Conservation (phyloP, 768 basidiomycete species). For the Russula vinacea region DNA sequence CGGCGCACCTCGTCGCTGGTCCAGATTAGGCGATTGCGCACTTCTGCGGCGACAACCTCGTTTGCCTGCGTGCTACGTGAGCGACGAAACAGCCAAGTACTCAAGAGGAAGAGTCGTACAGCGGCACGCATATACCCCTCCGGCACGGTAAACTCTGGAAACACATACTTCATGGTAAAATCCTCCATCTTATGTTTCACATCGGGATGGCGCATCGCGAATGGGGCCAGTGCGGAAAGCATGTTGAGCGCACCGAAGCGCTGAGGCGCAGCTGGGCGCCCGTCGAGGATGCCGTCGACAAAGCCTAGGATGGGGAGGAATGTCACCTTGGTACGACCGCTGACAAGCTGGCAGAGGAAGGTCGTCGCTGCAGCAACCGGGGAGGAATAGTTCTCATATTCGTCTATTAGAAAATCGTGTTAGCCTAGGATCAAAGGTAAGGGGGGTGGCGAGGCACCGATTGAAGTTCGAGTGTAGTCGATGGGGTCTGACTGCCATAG, state of each 20-base stretch:
- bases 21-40: constrained; percentile 68
- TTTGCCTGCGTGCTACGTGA: constrained; percentile 54
- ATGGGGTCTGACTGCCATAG: constrained; percentile 81
- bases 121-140: constrained; percentile 77
- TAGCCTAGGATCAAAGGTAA: constrained; percentile 14
- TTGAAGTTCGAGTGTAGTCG: constrained; percentile 72
- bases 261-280: constrained; percentile 60
- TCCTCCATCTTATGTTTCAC: constrained; percentile 74
- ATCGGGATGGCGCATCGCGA: constrained; percentile 82
- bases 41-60: constrained; percentile 74
- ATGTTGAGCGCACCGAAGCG: constrained; percentile 85
- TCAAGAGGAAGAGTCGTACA: constrained; percentile 42
- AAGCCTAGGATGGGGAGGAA: constrained; percentile 79
- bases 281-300: constrained; percentile 68
- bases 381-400: constrained; percentile 74
- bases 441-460: constrained; percentile 46
- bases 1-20: constrained; percentile 54
- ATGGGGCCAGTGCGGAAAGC: constrained; percentile 67
- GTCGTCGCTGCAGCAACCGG: constrained; percentile 76
- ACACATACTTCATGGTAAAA: constrained; percentile 70
- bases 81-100: no score
- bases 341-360: constrained; percentile 74
- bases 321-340: constrained; percentile 75
- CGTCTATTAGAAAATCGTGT: constrained; percentile 50
- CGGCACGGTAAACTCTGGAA: constrained; percentile 61